phyloP scores from a whole-genome alignment of 2,329 filamentous ascomycete genomes.

The Venturia pyrina region DNA sequence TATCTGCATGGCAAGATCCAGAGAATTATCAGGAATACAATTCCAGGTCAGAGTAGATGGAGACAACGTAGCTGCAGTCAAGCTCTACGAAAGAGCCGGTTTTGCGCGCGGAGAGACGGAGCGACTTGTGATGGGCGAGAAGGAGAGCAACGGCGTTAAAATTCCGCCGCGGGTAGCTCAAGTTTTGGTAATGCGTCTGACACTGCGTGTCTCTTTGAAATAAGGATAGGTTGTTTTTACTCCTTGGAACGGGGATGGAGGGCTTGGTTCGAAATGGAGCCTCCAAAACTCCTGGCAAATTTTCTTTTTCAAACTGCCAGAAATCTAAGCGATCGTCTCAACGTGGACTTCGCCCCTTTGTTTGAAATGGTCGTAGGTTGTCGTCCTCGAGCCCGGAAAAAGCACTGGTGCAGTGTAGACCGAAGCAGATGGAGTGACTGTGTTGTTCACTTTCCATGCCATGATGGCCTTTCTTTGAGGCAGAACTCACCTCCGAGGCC shows the following conservation, averaged over 20 bases:
- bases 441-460: neutral
- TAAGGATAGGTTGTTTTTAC: neutral
- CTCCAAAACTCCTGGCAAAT: neutral
- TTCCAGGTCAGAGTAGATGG: constrained; percentile 10
- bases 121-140: constrained; percentile 1
- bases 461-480: neutral
- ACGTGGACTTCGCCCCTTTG: no score
- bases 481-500: neutral
- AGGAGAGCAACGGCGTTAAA: neutral
- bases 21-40: neutral
- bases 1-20: neutral
- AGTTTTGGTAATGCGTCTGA: neutral
- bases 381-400: no score
- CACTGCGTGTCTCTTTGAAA: neutral
- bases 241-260: neutral
- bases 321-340: no score
- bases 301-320: no score
- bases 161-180: neutral
- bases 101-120: constrained; percentile 14
- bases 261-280: neutral
- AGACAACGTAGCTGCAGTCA: constrained; percentile 7
- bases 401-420: no score
- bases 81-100: constrained; percentile 12
- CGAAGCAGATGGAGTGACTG: no score
- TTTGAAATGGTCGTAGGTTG: neutral